Percentiles rank a stretch among this genome's conserved stretches.
Evolutionary conservation across 306 rosid species (phyloP).

Genomic region (Glycyrrhiza uralensis): DNA sequence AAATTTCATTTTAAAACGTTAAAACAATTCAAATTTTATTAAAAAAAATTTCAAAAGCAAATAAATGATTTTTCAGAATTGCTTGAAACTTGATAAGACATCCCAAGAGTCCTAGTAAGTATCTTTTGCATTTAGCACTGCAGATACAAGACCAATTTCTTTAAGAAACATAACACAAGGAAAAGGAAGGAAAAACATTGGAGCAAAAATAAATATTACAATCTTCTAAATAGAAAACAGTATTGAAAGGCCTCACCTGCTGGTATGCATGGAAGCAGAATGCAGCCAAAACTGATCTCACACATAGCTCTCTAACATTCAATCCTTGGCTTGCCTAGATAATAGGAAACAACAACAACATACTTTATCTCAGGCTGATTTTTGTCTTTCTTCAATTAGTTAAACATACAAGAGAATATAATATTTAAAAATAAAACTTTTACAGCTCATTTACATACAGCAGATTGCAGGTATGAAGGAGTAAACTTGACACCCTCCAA

Average conservation of each 20-base stretch:
- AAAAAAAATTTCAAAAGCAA: no score
- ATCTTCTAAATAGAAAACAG: not conserved
- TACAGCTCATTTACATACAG: constrained; percentile 37
- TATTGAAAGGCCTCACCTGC: constrained; percentile 48
- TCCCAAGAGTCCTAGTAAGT: no score
- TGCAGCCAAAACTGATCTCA: constrained; percentile 58
- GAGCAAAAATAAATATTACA: no score
- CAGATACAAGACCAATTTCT: no score
- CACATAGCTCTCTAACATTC: constrained; percentile 55
- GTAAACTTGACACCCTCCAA: constrained; percentile 66
- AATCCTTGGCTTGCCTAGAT: constrained; percentile 59
- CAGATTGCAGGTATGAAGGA: constrained; percentile 61
- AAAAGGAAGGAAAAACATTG: no score
- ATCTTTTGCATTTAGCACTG: no score
- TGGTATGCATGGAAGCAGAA: constrained; percentile 74
- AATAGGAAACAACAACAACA: not conserved
- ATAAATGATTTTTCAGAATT: no score
- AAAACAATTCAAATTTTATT: no score
- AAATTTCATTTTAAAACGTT: no score
- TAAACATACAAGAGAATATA: not conserved
- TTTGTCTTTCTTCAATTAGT: not conserved
- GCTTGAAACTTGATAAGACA: no score
- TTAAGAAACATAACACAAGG: no score
- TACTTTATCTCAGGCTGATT: not conserved
- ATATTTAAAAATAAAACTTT: not conserved